Conservation (phyloP, 495 filamentous ascomycete genomes). For the Lepidopterella palustris region DNA sequence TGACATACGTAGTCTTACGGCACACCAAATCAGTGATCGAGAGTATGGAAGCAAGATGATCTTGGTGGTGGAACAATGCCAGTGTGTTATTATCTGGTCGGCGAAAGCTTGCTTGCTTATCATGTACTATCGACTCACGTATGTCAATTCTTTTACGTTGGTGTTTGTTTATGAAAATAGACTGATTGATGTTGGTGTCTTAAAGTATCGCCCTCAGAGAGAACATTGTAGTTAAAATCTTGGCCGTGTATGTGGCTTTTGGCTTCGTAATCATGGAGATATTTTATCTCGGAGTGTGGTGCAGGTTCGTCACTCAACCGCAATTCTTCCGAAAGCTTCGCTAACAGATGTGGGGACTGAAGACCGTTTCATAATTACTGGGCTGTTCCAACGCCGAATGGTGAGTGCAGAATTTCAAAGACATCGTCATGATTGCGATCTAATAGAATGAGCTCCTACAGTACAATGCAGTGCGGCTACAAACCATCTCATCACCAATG, state of each 20-base stretch:
- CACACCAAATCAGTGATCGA: constrained; percentile 41
- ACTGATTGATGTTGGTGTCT: not conserved
- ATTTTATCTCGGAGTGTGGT: constrained; percentile 57
- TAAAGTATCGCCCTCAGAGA: constrained; percentile 34
- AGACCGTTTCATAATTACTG: constrained; percentile 54
- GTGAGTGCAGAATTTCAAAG: constrained; percentile 2
- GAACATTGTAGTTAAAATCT: constrained; percentile 46
- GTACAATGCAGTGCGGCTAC: constrained; percentile 35
- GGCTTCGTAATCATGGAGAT: constrained; percentile 53
- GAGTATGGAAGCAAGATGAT: constrained; percentile 51
- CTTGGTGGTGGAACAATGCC: constrained; percentile 42
- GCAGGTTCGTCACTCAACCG: constrained; percentile 20
- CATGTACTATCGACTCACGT: constrained; percentile 49
- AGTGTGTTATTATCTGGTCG: constrained; percentile 44
- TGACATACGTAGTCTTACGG: constrained; percentile 43
- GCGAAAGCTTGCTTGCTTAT: constrained; percentile 48
- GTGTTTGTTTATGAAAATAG: not conserved
- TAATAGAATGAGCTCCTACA: constrained; percentile 35
- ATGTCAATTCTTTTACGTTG: constrained; percentile 7
- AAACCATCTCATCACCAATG: constrained; percentile 55
- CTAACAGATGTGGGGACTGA: not conserved
- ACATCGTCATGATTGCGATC: not conserved
- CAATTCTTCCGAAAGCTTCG: not conserved
- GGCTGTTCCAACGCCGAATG: constrained; percentile 32
- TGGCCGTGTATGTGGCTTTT: constrained; percentile 46